Evolutionary conservation across 2,329 filamentous ascomycete species (phyloP).

Genomic region (Colletotrichum navitas): DNA sequence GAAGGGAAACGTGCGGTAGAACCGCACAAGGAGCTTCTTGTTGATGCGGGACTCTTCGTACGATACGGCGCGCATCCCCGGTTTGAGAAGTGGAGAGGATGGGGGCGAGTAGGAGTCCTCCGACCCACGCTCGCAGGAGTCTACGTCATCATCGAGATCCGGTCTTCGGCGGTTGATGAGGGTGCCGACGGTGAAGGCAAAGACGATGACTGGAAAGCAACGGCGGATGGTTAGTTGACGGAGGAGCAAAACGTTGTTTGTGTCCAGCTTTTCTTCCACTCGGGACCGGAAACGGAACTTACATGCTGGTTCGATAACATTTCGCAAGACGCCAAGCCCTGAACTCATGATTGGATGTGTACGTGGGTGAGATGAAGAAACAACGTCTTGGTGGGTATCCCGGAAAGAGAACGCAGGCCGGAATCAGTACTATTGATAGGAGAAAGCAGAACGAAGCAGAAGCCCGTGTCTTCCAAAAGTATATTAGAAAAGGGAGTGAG

Average conservation of each 20-base stretch:
- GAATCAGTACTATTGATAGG: background rate
- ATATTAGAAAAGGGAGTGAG: constrained; percentile 14
- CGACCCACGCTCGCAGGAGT: constrained; percentile 32
- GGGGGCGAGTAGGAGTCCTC: constrained; percentile 31
- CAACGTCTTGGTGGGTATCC: background rate
- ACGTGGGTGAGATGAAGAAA: background rate
- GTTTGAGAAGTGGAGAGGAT: constrained; percentile 37
- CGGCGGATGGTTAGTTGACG: background rate
- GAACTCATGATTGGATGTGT: constrained; percentile 31
- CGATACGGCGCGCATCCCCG: constrained; percentile 31
- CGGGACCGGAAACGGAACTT: background rate
- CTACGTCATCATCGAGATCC: constrained; percentile 31
- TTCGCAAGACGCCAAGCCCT: constrained; percentile 31
- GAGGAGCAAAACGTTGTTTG: background rate
- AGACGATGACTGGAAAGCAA: constrained; percentile 32
- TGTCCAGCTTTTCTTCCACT: no score
- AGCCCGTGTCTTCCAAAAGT: background rate
- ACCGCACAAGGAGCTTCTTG: constrained; percentile 43
- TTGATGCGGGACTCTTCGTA: constrained; percentile 37
- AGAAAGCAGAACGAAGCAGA: background rate
- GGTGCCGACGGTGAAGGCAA: constrained; percentile 38
- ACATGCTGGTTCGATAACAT: constrained; percentile 40
- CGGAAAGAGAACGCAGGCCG: background rate
- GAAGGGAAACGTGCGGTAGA: constrained; percentile 51
- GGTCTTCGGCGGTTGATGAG: constrained; percentile 41